Conservation (phyloP, 2,329 filamentous ascomycete species). For the Fusarium tjaetaba region DNA sequence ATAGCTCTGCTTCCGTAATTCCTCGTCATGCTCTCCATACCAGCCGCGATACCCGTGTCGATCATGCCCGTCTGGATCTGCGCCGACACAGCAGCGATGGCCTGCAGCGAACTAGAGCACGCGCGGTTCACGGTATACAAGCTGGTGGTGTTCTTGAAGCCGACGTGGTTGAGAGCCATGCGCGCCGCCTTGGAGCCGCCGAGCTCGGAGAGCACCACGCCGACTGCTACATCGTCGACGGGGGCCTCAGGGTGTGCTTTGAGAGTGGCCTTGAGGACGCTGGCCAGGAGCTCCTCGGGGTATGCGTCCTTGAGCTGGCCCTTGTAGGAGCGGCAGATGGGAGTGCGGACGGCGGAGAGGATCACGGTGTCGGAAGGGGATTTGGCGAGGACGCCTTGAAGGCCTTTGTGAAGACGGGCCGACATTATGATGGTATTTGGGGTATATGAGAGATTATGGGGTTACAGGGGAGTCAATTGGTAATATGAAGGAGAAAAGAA, state of each 20-base stretch:
- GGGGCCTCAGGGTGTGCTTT: constrained; percentile 73
- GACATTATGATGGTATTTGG: constrained; percentile 17
- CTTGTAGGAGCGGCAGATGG: constrained; percentile 84
- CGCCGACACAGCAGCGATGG: constrained; percentile 78
- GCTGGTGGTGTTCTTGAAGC: constrained; percentile 75
- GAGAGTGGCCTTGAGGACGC: constrained; percentile 59
- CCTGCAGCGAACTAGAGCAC: constrained; percentile 81
- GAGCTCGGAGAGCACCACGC: constrained; percentile 89
- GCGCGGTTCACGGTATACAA: constrained; percentile 92
- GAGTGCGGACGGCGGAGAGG: constrained; percentile 89
- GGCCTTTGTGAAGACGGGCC: constrained; percentile 56
- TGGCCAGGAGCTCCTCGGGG: constrained; percentile 85
- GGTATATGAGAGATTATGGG: background rate
- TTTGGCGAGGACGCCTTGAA: constrained; percentile 81
- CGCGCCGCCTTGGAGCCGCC: constrained; percentile 90
- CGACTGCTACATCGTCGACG: constrained; percentile 82
- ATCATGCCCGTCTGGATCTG: constrained; percentile 80
- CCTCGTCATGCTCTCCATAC: constrained; percentile 96
- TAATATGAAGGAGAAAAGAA: background rate
- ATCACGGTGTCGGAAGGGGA: constrained; percentile 85
- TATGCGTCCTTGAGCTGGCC: constrained; percentile 88
- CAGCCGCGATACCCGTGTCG: constrained; percentile 80
- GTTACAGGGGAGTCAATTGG: background rate
- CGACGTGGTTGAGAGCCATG: constrained; percentile 89
- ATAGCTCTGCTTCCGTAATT: constrained; percentile 91